Percentiles rank a stretch among this genome's conserved stretches.
Evolutionary conservation across 306 rosid species (phyloP).

Genomic region (Calophaca sinica): DNA sequence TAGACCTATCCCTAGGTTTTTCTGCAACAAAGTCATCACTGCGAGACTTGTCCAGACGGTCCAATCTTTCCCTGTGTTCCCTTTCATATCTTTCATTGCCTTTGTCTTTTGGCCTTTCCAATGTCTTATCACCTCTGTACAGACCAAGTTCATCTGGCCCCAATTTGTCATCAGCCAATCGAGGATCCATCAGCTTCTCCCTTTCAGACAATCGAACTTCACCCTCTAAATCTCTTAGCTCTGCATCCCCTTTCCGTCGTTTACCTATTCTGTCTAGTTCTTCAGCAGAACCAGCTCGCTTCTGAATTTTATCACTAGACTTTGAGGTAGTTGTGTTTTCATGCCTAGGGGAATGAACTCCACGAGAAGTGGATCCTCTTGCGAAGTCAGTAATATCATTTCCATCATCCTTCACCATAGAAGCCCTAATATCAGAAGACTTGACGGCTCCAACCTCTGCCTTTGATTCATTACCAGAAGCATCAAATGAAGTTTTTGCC

Average conservation of each 20-base stretch:
- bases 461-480: constrained; percentile 69
- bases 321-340: constrained; percentile 67
- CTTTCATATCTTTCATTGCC: constrained; percentile 86
- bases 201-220: constrained; percentile 79
- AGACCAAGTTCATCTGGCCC: constrained; percentile 71
- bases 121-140: constrained; percentile 72
- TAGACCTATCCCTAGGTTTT: constrained; percentile 83
- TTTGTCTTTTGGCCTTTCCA: constrained; percentile 88
- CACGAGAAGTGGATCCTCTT: constrained; percentile 76
- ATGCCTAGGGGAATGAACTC: constrained; percentile 83
- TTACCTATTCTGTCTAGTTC: constrained; percentile 90
- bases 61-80: constrained; percentile 84
- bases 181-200: constrained; percentile 77
- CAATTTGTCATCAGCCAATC: constrained; percentile 71
- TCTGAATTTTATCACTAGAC: constrained; percentile 83
- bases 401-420: constrained; percentile 76
- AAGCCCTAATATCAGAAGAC: constrained; percentile 69
- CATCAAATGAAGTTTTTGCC: constrained; percentile 56
- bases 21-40: constrained; percentile 78
- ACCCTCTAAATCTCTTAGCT: constrained; percentile 74
- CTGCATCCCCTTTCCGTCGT: constrained; percentile 88
- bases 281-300: constrained; percentile 90
- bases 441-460: constrained; percentile 68
- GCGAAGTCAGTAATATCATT: constrained; percentile 65
- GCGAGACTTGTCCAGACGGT: constrained; percentile 85